Evolutionary conservation across 2,329 filamentous ascomycete genomes (phyloP).

Genomic region (Colletotrichum camelliae): DNA sequence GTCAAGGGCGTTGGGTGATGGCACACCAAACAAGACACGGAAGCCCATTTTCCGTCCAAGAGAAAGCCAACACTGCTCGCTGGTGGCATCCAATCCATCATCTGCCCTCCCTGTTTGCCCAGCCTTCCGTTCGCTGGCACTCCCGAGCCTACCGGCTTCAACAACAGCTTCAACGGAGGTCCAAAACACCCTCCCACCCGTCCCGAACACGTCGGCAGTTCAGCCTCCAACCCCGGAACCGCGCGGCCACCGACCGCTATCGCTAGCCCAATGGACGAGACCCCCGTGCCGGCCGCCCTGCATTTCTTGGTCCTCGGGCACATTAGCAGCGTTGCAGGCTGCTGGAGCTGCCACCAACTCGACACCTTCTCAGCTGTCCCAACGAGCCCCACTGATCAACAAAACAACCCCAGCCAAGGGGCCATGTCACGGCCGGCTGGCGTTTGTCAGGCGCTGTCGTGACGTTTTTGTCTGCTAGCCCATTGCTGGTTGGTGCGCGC

Average conservation of each 20-base stretch:
- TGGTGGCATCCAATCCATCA: neutral
- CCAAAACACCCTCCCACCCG: neutral
- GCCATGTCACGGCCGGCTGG: neutral
- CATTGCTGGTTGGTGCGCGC: neutral
- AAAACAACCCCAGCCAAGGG: neutral
- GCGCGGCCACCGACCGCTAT: conserved; percentile 1
- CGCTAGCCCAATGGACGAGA: neutral
- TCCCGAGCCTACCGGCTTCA: neutral
- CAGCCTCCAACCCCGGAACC: conserved; percentile 1
- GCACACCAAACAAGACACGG: neutral
- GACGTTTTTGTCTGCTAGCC: neutral
- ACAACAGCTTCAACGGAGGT: neutral
- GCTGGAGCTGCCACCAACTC: neutral
- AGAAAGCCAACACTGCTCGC: neutral
- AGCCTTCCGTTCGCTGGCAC: neutral
- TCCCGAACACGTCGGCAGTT: neutral
- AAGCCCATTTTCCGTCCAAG: neutral
- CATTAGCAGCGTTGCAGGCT: neutral
- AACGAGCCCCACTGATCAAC: conserved; percentile 2
- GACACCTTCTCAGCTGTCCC: neutral
- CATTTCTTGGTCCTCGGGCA: neutral
- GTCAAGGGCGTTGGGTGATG: neutral
- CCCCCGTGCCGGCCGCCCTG: neutral
- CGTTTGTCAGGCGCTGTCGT: neutral
- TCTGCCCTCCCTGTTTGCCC: neutral